These are phyloP conservation scores for Vinca minor DNA, from an alignment of 257 asterid species.

Conservation along the genomic window DNA sequence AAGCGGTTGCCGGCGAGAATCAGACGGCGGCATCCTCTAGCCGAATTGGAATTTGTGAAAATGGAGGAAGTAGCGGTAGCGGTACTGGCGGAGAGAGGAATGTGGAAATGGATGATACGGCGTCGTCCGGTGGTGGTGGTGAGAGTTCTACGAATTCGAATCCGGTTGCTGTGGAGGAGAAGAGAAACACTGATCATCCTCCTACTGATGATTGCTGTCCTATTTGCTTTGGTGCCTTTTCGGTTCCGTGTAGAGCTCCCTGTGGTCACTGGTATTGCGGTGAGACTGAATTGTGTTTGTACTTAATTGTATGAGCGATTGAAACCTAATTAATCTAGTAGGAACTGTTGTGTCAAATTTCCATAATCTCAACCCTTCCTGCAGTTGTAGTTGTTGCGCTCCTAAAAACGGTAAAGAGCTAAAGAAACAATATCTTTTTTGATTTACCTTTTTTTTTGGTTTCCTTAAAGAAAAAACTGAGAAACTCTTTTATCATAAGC, in stretches of 20 bases:
- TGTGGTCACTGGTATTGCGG: slow-evolving; percentile 91
- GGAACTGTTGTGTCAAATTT: no score
- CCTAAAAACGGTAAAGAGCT: no score
- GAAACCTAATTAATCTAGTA: no score
- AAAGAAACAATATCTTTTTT: no score
- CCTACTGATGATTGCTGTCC: slow-evolving; percentile 76
- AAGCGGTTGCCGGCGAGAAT: not conserved
- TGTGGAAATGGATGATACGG: not conserved
- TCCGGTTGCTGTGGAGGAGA: slow-evolving; percentile 19
- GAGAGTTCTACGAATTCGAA: slow-evolving; percentile 4
- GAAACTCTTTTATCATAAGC: no score
- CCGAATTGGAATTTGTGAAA: slow-evolving; percentile 13
- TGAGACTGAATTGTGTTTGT: slow-evolving; percentile 9
- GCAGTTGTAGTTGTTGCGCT: no score
- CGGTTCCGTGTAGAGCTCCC: slow-evolving; percentile 56
- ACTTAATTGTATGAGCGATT: not conserved
- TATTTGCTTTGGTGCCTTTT: slow-evolving; percentile 51
- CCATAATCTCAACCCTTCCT: no score
- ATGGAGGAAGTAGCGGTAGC: no score
- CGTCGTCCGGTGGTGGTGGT: slow-evolving; percentile 11
- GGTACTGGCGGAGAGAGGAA: slow-evolving; percentile 1
- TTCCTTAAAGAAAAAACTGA: no score
- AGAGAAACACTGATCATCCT: slow-evolving; percentile 37
- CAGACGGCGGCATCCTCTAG: slow-evolving; percentile 17
- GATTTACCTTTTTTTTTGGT: no score